phyloP scores from a whole-genome alignment of 2,329 filamentous ascomycete genomes.

The Xylaria hypoxylon region DNA sequence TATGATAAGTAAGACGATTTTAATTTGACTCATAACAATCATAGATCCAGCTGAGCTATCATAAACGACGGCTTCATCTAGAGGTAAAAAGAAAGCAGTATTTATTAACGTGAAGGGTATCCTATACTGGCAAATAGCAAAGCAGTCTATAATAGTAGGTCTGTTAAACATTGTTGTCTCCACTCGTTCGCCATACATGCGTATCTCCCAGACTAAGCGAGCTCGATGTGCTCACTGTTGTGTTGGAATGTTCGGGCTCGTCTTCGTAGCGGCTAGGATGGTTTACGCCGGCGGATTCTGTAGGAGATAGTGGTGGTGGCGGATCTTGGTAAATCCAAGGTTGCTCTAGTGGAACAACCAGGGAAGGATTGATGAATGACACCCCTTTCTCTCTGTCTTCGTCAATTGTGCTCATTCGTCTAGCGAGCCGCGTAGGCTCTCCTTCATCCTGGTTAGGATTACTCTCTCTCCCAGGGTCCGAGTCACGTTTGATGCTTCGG shows the following conservation, averaged over 20 bases:
- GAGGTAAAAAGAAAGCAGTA: neutral
- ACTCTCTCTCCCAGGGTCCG: conserved; percentile 61
- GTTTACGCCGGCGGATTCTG: conserved; percentile 37
- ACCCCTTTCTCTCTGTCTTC: conserved; percentile 77
- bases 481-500: conserved; percentile 78
- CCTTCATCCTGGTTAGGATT: conserved; percentile 57
- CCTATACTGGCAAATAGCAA: conserved; percentile 31
- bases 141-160: conserved; percentile 15
- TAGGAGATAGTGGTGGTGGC: conserved; percentile 54
- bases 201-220: conserved; percentile 50
- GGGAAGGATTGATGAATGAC: conserved; percentile 80
- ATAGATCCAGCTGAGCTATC: neutral
- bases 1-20: neutral
- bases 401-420: conserved; percentile 74
- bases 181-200: conserved; percentile 48
- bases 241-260: conserved; percentile 28
- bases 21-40: neutral
- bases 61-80: neutral
- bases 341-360: conserved; percentile 75
- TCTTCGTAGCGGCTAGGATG: conserved; percentile 33
- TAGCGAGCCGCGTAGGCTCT: conserved; percentile 56
- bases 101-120: conserved; percentile 26
- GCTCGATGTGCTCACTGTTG: conserved; percentile 47
- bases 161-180: conserved; percentile 42
- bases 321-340: conserved; percentile 75